Evolutionary conservation across 2,329 filamentous ascomycete genomes (phyloP).

Genomic region (Thelonectria discophora): DNA sequence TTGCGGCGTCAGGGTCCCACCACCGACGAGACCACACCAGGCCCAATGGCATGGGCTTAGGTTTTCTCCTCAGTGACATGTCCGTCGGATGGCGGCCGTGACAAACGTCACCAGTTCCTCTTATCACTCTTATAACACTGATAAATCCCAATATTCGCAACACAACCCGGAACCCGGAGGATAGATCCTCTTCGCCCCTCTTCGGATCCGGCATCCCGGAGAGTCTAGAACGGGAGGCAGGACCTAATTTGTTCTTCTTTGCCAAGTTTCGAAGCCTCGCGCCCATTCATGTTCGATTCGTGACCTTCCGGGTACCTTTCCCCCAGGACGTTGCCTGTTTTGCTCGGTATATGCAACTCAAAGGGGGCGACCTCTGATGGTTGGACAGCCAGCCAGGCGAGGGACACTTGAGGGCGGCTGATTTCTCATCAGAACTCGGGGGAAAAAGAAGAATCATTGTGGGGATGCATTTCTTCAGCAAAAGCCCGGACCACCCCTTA

Average conservation of each 20-base stretch:
- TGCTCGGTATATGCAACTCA: no score
- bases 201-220: conserved; percentile 15
- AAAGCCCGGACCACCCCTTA: conserved; percentile 9
- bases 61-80: neutral
- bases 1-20: conserved; percentile 37
- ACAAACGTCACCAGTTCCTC: conserved; percentile 41
- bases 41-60: conserved; percentile 4
- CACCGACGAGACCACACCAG: conserved; percentile 31
- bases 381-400: no score
- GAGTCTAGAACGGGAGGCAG: conserved; percentile 6
- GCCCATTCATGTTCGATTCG: no score
- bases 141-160: neutral
- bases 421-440: neutral
- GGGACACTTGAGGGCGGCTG: no score
- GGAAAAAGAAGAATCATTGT: conserved; percentile 5
- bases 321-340: no score
- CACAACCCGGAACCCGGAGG: conserved; percentile 7
- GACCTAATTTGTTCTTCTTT: neutral
- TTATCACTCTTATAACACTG: no score
- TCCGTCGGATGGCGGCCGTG: conserved; percentile 30
- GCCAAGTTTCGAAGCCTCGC: neutral
- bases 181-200: neutral
- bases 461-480: conserved; percentile 2
- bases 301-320: no score
- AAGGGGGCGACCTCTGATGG: no score